Percentiles rank a stretch among this genome's conserved stretches.
Conservation (phyloP, 2,329 filamentous ascomycete species). For the Ilyonectria sp. region DNA sequence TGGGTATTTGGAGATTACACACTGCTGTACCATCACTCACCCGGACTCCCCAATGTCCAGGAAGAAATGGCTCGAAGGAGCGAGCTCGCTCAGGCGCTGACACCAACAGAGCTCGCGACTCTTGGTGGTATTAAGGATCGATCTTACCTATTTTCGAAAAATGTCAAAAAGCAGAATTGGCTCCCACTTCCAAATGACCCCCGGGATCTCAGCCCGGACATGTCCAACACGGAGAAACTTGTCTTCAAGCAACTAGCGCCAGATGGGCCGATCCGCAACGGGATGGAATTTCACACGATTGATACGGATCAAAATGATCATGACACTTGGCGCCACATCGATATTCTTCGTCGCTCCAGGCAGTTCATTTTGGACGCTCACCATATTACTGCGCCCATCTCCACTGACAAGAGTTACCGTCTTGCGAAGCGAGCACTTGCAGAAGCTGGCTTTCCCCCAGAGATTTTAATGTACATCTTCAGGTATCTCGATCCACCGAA, state of each 20-base stretch:
- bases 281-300: not conserved
- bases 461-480: slow-evolving; percentile 1
- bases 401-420: not conserved
- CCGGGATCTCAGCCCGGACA: not conserved
- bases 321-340: not conserved
- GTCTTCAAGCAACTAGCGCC: not conserved
- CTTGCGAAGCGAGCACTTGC: not conserved
- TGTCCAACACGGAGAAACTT: not conserved
- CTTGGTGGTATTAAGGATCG: not conserved
- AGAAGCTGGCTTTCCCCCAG: not conserved
- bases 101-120: not conserved
- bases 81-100: slow-evolving; percentile 4
- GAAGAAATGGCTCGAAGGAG: not conserved
- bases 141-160: not conserved
- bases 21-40: not conserved
- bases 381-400: not conserved
- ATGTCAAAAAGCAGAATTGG: not conserved
- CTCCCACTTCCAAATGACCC: not conserved
- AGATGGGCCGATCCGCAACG: slow-evolving; percentile 11
- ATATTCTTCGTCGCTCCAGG: not conserved
- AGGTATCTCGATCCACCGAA: not conserved
- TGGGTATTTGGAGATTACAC: slow-evolving; percentile 15
- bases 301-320: not conserved
- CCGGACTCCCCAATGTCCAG: not conserved
- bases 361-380: slow-evolving; percentile 18